phyloP scores from a whole-genome alignment of 176 grass and related monocot species.

The Aegilops sharonensis region DNA sequence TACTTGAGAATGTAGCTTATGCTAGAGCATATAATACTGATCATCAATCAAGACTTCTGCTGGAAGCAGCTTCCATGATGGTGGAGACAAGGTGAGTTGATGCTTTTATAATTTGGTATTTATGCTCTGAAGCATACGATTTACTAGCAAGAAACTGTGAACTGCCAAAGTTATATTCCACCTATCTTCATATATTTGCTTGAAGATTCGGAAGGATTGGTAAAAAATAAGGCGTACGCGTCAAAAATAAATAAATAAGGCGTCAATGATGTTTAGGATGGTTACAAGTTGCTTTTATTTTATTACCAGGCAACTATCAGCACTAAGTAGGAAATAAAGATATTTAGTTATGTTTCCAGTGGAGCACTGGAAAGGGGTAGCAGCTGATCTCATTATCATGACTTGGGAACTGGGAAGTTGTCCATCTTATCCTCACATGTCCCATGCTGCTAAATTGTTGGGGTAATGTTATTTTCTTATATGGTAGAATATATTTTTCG shows the following conservation, averaged over 20 bases:
- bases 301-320: not conserved
- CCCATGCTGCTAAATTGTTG: not conserved
- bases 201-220: not conserved
- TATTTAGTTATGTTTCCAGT: not conserved
- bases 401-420: not conserved
- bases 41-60: conserved; percentile 83
- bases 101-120: not conserved
- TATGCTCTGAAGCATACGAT: not conserved
- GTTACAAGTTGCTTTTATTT: not conserved
- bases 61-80: conserved; percentile 97
- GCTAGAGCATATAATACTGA: conserved; percentile 93
- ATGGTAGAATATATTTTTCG: not conserved
- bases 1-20: conserved; percentile 96
- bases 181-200: not conserved
- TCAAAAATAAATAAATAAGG: no score
- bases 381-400: not conserved
- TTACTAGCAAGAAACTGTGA: not conserved
- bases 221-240: not conserved
- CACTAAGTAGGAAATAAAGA: not conserved
- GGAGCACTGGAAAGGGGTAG: not conserved
- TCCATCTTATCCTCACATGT: conserved; percentile 2
- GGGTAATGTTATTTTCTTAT: not conserved
- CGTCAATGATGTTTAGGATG: conserved; percentile 2
- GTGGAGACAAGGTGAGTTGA: conserved; percentile 65
- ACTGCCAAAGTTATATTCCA: not conserved